Percentiles rank a stretch among this genome's conserved stretches.
Evolutionary conservation across 129 eudicot genomes (phyloP).

Genomic region (Mikania micrantha): DNA sequence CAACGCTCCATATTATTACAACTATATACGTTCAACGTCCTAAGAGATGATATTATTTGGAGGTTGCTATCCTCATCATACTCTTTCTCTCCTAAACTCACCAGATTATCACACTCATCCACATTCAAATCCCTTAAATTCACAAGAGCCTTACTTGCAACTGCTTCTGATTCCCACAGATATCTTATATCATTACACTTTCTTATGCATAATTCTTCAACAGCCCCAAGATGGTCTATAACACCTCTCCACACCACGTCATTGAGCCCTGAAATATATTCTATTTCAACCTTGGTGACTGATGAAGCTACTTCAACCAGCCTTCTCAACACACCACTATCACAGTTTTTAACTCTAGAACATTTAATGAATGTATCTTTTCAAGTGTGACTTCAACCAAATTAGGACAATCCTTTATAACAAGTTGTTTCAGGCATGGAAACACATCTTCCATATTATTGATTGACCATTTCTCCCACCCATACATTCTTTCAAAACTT

Average conservation of each 20-base stretch:
- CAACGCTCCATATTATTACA: background rate
- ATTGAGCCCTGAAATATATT: background rate
- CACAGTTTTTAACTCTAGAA: background rate
- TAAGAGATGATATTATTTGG: constrained; percentile 8
- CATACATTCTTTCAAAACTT: background rate
- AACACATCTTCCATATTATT: background rate
- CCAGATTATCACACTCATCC: no score
- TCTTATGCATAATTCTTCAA: background rate
- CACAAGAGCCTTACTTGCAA: constrained; percentile 5
- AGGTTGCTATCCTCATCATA: background rate
- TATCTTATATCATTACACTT: background rate
- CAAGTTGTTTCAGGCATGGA: background rate
- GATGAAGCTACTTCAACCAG: background rate
- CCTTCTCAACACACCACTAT: background rate
- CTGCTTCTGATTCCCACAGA: constrained; percentile 9
- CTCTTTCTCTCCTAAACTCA: background rate
- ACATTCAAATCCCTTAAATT: background rate
- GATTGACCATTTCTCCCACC: background rate
- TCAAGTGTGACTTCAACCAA: background rate
- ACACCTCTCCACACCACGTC: constrained; percentile 10
- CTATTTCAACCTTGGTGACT: background rate
- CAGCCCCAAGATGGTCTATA: background rate
- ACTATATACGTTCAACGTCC: background rate
- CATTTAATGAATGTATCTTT: background rate
- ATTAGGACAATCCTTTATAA: background rate